Percentiles rank a stretch among this genome's conserved stretches.
phyloP scores from a whole-genome alignment of 2,329 filamentous ascomycete species.

The Septoria petroselini region DNA sequence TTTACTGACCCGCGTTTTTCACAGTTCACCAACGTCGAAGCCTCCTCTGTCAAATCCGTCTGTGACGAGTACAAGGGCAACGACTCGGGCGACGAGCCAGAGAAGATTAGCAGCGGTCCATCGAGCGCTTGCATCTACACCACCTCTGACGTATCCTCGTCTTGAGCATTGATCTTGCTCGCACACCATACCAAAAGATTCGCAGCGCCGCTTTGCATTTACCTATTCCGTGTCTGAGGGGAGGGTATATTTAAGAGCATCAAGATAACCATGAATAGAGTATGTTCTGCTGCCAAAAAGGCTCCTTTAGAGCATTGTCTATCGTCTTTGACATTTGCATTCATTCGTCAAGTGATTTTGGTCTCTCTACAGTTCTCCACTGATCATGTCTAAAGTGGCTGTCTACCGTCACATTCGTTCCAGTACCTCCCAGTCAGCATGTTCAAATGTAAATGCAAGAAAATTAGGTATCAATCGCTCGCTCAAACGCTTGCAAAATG shows the following conservation, averaged over 20 bases:
- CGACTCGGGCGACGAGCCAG: constrained; percentile 37
- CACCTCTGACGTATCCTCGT: constrained; percentile 27
- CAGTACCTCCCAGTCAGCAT: too few relatives aligned
- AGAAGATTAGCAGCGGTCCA: constrained; percentile 34
- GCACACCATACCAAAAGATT: not conserved
- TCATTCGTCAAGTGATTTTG: not conserved
- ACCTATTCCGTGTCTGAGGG: not conserved
- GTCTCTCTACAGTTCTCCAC: not conserved
- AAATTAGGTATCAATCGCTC: constrained; percentile 10
- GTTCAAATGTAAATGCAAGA: not conserved
- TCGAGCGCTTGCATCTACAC: constrained; percentile 37
- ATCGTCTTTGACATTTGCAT: not conserved
- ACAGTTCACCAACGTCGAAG: constrained; percentile 40
- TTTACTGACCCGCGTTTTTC: constrained; percentile 1
- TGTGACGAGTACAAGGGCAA: constrained; percentile 41
- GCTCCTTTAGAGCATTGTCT: too few relatives aligned
- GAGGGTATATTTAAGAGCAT: too few relatives aligned
- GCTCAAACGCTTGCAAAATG: constrained; percentile 22
- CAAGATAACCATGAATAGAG: too few relatives aligned
- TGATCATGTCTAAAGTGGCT: not conserved
- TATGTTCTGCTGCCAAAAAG: too few relatives aligned
- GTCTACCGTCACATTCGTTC: too few relatives aligned
- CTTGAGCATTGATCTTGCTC: constrained; percentile 12
- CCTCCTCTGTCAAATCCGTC: constrained; percentile 37
- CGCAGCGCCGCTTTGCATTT: not conserved